A percentile compares a stretch with the other conserved stretches of the same genome.
Conservation (phyloP, 148 eudicot genomes). For the Tetragonia tetragonoides region DNA sequence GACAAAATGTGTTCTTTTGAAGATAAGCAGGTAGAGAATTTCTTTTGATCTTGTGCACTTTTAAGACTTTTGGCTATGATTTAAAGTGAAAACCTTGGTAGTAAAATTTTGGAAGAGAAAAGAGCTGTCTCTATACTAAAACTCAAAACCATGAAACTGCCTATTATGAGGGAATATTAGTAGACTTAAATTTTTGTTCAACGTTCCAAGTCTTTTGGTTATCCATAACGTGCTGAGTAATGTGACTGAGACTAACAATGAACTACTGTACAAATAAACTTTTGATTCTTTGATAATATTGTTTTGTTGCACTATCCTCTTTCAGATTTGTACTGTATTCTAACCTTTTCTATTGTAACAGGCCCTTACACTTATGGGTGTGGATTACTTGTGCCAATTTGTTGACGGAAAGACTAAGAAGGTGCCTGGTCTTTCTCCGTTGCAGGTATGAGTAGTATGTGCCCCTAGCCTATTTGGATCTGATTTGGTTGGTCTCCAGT, state of each 20-base stretch:
- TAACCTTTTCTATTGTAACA: slow-evolving; percentile 27
- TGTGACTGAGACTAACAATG: background rate
- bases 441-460: slow-evolving; percentile 28
- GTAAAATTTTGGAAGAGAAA: background rate
- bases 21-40: slow-evolving; percentile 61
- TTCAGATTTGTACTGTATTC: background rate
- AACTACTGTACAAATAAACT: background rate
- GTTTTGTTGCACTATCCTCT: background rate
- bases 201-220: background rate
- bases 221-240: background rate
- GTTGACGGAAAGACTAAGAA: slow-evolving; percentile 46
- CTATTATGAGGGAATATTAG: background rate
- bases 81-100: background rate
- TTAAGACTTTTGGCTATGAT: too few relatives aligned
- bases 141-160: background rate
- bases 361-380: slow-evolving; percentile 61
- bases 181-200: background rate
- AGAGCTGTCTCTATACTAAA: background rate
- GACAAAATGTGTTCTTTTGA: slow-evolving; percentile 57
- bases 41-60: background rate
- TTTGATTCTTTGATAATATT: background rate
- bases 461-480: background rate
- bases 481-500: background rate
- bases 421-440: slow-evolving; percentile 26
- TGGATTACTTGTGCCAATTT: slow-evolving; percentile 55